A percentile compares a stretch with the other conserved stretches of the same genome.
These are phyloP conservation scores for Candida sojae DNA, from an alignment of 1,139 yeast species.

Conservation along the genomic window DNA sequence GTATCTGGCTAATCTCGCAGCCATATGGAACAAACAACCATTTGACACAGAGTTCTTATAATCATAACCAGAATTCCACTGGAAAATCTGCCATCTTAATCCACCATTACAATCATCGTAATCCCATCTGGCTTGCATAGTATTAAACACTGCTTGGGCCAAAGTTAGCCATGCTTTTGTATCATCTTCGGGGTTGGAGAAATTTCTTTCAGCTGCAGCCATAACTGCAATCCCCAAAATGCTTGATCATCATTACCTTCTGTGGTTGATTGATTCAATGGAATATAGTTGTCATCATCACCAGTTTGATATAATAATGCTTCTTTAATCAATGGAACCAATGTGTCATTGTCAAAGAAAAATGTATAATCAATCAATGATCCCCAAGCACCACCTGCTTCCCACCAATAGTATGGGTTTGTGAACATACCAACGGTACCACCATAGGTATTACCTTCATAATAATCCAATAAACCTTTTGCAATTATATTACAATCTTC, in stretches of 20 bases:
- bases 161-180: slow-evolving; percentile 62
- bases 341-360: slow-evolving; percentile 64
- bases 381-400: slow-evolving; percentile 89
- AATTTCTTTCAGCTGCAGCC: slow-evolving; percentile 82
- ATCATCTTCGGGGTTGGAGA: slow-evolving; percentile 56
- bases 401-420: slow-evolving; percentile 91
- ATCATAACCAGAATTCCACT: slow-evolving; percentile 92
- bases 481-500: slow-evolving; percentile 59
- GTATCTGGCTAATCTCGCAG: slow-evolving; percentile 83
- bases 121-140: slow-evolving; percentile 93
- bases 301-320: slow-evolving; percentile 72
- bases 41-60: slow-evolving; percentile 90
- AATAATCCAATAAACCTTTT: slow-evolving; percentile 70
- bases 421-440: slow-evolving; percentile 78
- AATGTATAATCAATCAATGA: slow-evolving; percentile 68
- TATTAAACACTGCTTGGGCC: slow-evolving; percentile 82
- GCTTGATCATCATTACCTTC: slow-evolving; percentile 96
- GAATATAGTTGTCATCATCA: slow-evolving; percentile 65
- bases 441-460: slow-evolving; percentile 64
- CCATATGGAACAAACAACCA: slow-evolving; percentile 86
- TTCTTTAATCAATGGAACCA: slow-evolving; percentile 51
- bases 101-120: slow-evolving; percentile 76
- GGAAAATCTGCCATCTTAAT: slow-evolving; percentile 93
- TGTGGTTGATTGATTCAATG: slow-evolving; percentile 69
- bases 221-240: slow-evolving; percentile 82